These are phyloP conservation scores for Pyrenula massariospora DNA, from an alignment of 495 filamentous ascomycete genomes.

Conservation along the genomic window DNA sequence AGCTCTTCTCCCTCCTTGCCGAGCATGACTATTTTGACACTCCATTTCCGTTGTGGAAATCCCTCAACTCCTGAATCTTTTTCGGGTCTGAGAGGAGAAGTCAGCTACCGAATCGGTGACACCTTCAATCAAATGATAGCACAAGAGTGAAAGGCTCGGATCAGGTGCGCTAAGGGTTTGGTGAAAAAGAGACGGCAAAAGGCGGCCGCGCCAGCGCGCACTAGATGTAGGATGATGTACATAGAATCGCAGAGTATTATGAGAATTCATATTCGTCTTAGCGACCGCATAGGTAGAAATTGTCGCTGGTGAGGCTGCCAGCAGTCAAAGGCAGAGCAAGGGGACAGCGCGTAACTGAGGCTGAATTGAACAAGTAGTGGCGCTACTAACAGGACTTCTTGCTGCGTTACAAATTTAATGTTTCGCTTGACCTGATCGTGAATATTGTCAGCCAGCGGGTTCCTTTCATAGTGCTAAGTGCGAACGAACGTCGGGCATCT, in stretches of 20 bases:
- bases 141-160: too few species aligned
- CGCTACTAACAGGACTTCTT: constrained; percentile 67
- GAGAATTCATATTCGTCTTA: too few species aligned
- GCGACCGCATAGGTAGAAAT: too few species aligned
- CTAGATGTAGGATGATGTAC: constrained; percentile 5
- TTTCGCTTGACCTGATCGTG: constrained; percentile 61
- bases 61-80: constrained; percentile 71
- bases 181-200: constrained; percentile 4
- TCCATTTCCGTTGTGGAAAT: constrained; percentile 76
- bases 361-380: too few species aligned
- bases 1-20: constrained; percentile 48
- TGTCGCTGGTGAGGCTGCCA: too few species aligned
- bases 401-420: constrained; percentile 86
- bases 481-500: constrained; percentile 35
- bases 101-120: not conserved
- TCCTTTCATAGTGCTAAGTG: not conserved
- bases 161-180: too few species aligned
- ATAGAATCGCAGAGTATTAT: too few species aligned
- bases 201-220: not conserved
- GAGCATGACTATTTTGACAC: constrained; percentile 47
- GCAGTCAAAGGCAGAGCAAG: too few species aligned
- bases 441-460: constrained; percentile 1
- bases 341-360: too few species aligned
- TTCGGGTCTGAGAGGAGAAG: constrained; percentile 23
- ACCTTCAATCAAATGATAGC: too few species aligned